Conservation (phyloP, 169 alveolate genomes). For the Miamiensis avidus region DNA sequence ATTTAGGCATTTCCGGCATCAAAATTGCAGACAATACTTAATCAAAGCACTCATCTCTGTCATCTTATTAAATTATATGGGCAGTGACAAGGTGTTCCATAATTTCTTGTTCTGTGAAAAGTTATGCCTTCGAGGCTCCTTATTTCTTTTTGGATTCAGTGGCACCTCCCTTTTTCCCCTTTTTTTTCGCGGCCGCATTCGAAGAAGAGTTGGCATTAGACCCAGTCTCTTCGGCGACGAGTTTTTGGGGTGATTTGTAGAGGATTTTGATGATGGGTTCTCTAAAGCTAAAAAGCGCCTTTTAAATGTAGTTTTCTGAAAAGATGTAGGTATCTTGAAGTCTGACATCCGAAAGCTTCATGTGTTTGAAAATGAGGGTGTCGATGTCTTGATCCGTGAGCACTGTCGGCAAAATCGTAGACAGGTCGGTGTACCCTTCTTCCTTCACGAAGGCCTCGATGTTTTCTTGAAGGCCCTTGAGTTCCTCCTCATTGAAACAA, state of each 20-base stretch:
- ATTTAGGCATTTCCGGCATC: neutral
- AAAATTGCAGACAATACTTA: too few species aligned
- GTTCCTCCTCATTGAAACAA: conserved; percentile 5
- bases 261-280: neutral
- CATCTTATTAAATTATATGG: neutral
- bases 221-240: neutral
- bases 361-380: conserved; percentile 5
- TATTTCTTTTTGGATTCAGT: neutral
- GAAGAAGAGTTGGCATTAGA: neutral
- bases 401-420: conserved; percentile 2
- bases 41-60: neutral
- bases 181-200: conserved; percentile 15
- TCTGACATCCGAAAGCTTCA: conserved; percentile 18
- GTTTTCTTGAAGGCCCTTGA: conserved; percentile 10
- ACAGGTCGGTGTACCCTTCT: conserved; percentile 24
- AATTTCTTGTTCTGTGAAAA: conserved; percentile 10
- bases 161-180: neutral
- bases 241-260: conserved; percentile 6
- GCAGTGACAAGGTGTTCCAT: neutral
- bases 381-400: conserved; percentile 17
- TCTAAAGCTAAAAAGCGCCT: neutral
- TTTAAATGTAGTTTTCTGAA: conserved; percentile 4
- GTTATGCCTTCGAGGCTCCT: neutral
- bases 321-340: conserved; percentile 15
- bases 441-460: conserved; percentile 2